Evolutionary conservation across 2,329 filamentous ascomycete genomes (phyloP).

Genomic region (Amylocarpus encephaloides): DNA sequence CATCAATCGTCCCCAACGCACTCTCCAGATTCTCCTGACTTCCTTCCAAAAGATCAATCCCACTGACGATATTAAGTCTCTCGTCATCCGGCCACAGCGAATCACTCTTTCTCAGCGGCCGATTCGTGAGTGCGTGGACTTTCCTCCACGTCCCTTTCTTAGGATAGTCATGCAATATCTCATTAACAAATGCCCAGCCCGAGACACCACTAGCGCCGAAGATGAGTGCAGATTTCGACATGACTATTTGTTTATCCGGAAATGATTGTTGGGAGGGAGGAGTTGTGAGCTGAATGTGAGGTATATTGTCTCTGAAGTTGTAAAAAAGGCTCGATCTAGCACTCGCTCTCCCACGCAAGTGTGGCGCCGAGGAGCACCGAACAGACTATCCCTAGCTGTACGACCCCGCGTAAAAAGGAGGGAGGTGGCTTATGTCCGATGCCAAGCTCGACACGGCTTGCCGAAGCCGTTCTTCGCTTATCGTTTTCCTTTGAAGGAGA

Average conservation of each 20-base stretch:
- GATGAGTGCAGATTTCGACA: slow-evolving; percentile 12
- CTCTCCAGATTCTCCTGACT: slow-evolving; percentile 35
- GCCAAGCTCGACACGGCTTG: neutral
- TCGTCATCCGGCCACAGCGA: slow-evolving; percentile 35
- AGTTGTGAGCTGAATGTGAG: no score
- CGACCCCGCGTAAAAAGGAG: no score
- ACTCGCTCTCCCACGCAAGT: no score
- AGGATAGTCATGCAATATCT: slow-evolving; percentile 41
- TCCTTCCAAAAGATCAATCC: slow-evolving; percentile 37
- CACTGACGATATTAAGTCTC: slow-evolving; percentile 36
- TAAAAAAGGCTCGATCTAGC: no score
- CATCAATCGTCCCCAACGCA: slow-evolving; percentile 30
- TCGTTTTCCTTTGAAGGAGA: neutral
- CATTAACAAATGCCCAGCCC: slow-evolving; percentile 44
- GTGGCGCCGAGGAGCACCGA: no score
- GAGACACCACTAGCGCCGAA: slow-evolving; percentile 43
- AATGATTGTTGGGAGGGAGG: no score
- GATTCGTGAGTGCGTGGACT: slow-evolving; percentile 43
- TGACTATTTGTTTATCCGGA: no score
- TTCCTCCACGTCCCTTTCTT: slow-evolving; percentile 37
- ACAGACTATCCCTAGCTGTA: neutral
- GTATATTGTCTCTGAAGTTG: no score
- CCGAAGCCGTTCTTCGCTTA: neutral
- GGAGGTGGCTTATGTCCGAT: neutral
- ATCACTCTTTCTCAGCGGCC: slow-evolving; percentile 33